Conservation (phyloP, 75 land plant genomes). For the Sequoiadendron giganteum region DNA sequence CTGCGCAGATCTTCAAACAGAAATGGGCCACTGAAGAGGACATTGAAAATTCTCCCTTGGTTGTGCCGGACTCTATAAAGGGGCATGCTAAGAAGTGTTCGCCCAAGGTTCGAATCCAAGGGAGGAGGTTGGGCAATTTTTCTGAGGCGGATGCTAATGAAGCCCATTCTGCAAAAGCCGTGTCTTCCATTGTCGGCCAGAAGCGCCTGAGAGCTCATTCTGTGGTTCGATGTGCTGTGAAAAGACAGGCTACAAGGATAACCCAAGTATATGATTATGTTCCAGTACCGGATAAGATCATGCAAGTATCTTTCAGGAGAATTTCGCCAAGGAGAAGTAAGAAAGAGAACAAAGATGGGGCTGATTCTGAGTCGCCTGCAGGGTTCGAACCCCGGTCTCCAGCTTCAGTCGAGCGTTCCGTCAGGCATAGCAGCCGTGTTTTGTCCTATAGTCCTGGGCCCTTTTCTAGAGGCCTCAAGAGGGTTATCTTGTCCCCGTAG, state of each 20-base stretch:
- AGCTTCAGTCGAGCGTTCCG: not conserved
- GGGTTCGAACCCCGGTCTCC: not conserved
- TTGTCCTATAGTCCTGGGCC: not conserved
- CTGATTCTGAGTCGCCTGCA: not conserved
- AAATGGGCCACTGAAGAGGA: not conserved
- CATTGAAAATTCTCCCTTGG: not conserved
- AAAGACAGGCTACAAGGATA: not conserved
- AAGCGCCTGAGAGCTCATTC: not conserved
- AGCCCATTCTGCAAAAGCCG: too few relatives aligned
- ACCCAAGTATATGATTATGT: not conserved
- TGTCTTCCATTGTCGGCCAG: too few relatives aligned
- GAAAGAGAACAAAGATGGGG: not conserved
- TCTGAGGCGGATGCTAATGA: not conserved
- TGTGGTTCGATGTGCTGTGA: not conserved
- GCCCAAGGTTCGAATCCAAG: too few relatives aligned
- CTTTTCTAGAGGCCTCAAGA: not conserved
- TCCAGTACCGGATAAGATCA: not conserved
- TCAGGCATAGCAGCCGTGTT: not conserved
- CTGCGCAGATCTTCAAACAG: not conserved
- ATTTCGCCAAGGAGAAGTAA: not conserved
- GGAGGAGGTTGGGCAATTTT: too few relatives aligned
- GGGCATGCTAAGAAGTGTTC: not conserved
- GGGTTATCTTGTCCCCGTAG: not conserved
- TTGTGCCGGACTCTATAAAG: not conserved
- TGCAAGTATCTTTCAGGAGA: not conserved